Evolutionary conservation across 768 basidiomycete genomes (phyloP), one percentile per base, ranked within the genome.

Genomic region (Tulasnella sp.): DNA sequence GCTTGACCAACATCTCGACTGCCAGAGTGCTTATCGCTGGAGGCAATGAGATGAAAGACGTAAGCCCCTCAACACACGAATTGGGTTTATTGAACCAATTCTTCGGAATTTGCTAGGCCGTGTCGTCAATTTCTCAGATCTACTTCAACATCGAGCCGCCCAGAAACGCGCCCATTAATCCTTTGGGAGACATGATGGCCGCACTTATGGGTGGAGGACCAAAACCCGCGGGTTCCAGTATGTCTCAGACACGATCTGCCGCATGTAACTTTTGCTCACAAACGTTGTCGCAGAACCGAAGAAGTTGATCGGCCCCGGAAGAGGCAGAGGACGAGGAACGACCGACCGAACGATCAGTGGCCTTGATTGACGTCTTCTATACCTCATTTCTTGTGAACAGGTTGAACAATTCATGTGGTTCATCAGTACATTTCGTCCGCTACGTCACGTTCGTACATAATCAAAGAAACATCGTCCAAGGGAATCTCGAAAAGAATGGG

Each of bases 111-210:
- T 2, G 6, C 2, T 43, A 46, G 35, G 43, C 43, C 9, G 32
- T 40, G 5, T 31, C 42, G 9, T 41, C 12, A 36, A 3, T 11
- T 27, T 46, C 8, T 19, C 42, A 50, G 45, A 6, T 41, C 57
- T 92, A 88, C 69, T 98, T 99, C 69, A 83, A 83, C 6, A 83
- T 98, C 48, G 84, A 88, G 6, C 84, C 81, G 34, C 86, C 89
- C 49, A 74, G 83, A 57, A 69, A 71, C 54, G 78, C 82, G 66
- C 76, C 79, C 9, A 80, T 74, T 6, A 94, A 94, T 66, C 84
- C 93, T 4, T 69, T 97, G 49, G 86, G 83, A 27, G 89, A 92
- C 27, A 85, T 97, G 76, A 71, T 98, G 69, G 87, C 90, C 4
- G 82, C 83, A 4, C 72, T 97, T 67, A 84, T 98, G 58, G 92